These are phyloP conservation scores for Eleusine indica DNA, from an alignment of 176 grass and related monocot species.

Conservation along the genomic window DNA sequence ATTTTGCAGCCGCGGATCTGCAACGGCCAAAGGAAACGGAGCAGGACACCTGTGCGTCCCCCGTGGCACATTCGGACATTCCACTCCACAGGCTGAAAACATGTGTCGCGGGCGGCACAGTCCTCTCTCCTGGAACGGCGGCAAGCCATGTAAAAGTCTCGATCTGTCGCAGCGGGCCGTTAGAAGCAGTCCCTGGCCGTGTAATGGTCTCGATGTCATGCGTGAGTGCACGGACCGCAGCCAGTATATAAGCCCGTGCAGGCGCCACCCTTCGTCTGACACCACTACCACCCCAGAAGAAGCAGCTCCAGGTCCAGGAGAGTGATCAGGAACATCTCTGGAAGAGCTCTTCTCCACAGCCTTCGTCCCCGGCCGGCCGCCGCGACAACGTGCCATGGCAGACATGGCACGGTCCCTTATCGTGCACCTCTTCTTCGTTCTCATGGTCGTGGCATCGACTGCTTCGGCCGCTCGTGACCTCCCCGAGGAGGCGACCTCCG, in stretches of 20 bases:
- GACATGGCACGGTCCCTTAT: not conserved
- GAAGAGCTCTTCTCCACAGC: not conserved
- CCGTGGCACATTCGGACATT: not conserved
- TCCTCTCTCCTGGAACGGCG: conserved; percentile 32
- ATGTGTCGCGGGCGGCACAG: conserved; percentile 11
- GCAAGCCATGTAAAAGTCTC: conserved; percentile 12
- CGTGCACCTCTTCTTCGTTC: conserved; percentile 12
- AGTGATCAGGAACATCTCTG: no score
- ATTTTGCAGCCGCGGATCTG: conserved; percentile 8
- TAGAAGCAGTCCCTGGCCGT: conserved; percentile 30
- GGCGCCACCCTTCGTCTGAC: not conserved
- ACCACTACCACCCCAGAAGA: not conserved
- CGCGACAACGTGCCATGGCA: not conserved
- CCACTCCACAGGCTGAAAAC: not conserved
- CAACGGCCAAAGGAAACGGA: not conserved
- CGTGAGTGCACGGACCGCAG: not conserved
- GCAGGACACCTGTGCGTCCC: not conserved
- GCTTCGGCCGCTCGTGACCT: not conserved
- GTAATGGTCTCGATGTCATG: not conserved
- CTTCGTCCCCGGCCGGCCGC: no score
- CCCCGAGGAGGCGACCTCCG: not conserved
- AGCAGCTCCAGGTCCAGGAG: no score
- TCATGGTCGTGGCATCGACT: not conserved
- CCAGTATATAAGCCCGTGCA: conserved; percentile 21
- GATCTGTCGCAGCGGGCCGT: not conserved